A percentile compares a stretch with the other conserved stretches of the same genome.
phyloP scores from a whole-genome alignment of 257 asterid species.

The Penstemon barbatus region DNA sequence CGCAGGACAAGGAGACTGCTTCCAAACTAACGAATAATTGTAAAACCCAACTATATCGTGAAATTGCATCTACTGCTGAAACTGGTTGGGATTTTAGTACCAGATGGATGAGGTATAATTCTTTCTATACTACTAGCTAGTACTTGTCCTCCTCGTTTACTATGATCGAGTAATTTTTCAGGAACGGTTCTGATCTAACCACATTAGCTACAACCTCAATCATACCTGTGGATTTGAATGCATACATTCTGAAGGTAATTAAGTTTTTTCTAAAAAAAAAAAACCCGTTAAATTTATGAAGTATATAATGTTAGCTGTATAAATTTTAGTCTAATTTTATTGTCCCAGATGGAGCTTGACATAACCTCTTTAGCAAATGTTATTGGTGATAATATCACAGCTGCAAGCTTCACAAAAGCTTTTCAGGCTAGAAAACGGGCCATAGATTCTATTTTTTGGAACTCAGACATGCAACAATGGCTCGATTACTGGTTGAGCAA shows the following conservation, averaged over 20 bases:
- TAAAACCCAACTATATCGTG: constrained; percentile 63
- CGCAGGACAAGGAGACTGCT: constrained; percentile 77
- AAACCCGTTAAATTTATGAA: not conserved
- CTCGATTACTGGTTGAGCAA: constrained; percentile 75
- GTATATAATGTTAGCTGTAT: too few relatives aligned
- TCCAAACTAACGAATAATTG: constrained; percentile 51
- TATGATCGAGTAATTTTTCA: constrained; percentile 25
- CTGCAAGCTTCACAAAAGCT: constrained; percentile 45
- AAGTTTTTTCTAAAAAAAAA: not conserved
- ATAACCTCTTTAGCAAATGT: constrained; percentile 58
- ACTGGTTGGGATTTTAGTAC: constrained; percentile 97
- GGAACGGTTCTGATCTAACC: constrained; percentile 69
- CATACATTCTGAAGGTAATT: constrained; percentile 69
- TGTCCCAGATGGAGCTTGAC: constrained; percentile 83
- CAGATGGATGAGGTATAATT: constrained; percentile 86
- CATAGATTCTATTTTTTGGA: constrained; percentile 71
- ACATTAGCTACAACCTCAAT: constrained; percentile 69
- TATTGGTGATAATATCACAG: constrained; percentile 47
- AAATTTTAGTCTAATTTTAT: not conserved
- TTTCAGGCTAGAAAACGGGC: constrained; percentile 63
- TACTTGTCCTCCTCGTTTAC: not conserved
- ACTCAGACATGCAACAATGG: constrained; percentile 74
- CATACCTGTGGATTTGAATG: constrained; percentile 89
- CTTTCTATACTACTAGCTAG: too few relatives aligned
- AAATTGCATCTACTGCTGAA: constrained; percentile 87